Evolutionary conservation across 352 stramenopile genomes (phyloP).

Genomic region (Halophytophthora polymorphica): DNA sequence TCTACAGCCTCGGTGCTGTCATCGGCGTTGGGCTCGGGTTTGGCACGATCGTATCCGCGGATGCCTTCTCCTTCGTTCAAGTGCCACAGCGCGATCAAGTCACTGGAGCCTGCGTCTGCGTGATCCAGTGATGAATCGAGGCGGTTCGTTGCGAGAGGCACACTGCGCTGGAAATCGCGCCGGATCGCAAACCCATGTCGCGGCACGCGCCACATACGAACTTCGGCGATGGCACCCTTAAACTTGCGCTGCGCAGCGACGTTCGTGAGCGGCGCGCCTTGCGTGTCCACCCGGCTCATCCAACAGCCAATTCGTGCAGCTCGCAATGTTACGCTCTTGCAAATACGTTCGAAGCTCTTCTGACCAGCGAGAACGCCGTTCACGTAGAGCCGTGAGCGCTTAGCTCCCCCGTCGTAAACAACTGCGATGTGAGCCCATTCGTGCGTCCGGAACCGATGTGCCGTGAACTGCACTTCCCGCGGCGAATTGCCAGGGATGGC

Average conservation of each 20-base stretch:
- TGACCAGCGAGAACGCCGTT: conserved; percentile 44
- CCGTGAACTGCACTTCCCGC: conserved; percentile 65
- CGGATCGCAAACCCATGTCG: conserved; percentile 41
- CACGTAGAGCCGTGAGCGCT: conserved; percentile 40
- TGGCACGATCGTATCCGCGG: conserved; percentile 43
- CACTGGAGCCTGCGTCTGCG: conserved; percentile 16
- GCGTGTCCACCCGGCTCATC: conserved; percentile 47
- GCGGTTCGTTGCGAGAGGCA: conserved; percentile 34
- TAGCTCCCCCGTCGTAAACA: conserved; percentile 33
- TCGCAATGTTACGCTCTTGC: conserved; percentile 45
- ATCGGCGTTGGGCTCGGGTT: not conserved
- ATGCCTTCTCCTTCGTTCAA: conserved; percentile 74
- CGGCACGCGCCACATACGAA: conserved; percentile 64
- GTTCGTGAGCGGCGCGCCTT: conserved; percentile 29
- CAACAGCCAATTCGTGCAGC: conserved; percentile 66
- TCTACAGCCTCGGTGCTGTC: conserved; percentile 14
- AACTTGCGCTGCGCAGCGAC: conserved; percentile 52
- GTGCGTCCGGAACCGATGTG: conserved; percentile 47
- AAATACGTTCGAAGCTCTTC: conserved; percentile 41
- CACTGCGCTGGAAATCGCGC: conserved; percentile 60
- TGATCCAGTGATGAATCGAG: conserved; percentile 10
- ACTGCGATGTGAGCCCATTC: conserved; percentile 72
- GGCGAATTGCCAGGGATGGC: conserved; percentile 70
- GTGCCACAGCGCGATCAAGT: conserved; percentile 64
- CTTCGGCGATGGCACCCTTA: conserved; percentile 69